Percentiles rank a stretch among this genome's conserved stretches.
Evolutionary conservation across 352 stramenopile species (phyloP).

Genomic region (Phytophthora megakarya): DNA sequence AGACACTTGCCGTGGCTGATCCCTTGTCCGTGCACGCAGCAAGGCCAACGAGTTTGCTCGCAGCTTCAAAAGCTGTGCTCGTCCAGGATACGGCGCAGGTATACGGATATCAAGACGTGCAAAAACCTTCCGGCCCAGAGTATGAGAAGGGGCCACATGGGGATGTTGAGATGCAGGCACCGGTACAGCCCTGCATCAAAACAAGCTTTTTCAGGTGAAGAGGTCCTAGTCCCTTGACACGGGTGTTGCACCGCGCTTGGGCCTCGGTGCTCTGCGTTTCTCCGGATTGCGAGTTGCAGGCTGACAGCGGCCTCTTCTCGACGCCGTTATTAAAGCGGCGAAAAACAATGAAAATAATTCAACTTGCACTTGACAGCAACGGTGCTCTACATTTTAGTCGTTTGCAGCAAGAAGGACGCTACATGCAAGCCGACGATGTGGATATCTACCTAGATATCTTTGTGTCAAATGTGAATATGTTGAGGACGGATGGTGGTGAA

Average conservation of each 20-base stretch:
- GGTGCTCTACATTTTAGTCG: background rate
- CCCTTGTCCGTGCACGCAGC: slow-evolving; percentile 22
- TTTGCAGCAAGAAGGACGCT: background rate
- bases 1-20: slow-evolving; percentile 23
- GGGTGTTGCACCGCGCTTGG: slow-evolving; percentile 23
- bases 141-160: slow-evolving; percentile 23
- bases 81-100: slow-evolving; percentile 27
- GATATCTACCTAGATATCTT: background rate
- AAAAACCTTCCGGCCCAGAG: slow-evolving; percentile 20
- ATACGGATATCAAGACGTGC: slow-evolving; percentile 36
- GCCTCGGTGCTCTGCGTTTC: slow-evolving; percentile 26
- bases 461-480: background rate
- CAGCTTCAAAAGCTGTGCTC: slow-evolving; percentile 10
- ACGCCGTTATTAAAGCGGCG: slow-evolving; percentile 14
- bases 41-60: slow-evolving; percentile 19
- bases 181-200: slow-evolving; percentile 16
- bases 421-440: background rate
- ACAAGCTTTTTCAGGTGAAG: slow-evolving; percentile 15
- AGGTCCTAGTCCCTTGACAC: slow-evolving; percentile 26
- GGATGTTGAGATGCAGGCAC: slow-evolving; percentile 21
- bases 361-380: slow-evolving; percentile 5
- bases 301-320: slow-evolving; percentile 22
- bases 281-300: slow-evolving; percentile 16
- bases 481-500: background rate
- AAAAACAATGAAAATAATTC: too few species aligned